Evolutionary conservation across 2,329 filamentous ascomycete genomes (phyloP), one percentile per base, ranked within the genome.

Genomic region (Raffaelea ambrosiae): DNA sequence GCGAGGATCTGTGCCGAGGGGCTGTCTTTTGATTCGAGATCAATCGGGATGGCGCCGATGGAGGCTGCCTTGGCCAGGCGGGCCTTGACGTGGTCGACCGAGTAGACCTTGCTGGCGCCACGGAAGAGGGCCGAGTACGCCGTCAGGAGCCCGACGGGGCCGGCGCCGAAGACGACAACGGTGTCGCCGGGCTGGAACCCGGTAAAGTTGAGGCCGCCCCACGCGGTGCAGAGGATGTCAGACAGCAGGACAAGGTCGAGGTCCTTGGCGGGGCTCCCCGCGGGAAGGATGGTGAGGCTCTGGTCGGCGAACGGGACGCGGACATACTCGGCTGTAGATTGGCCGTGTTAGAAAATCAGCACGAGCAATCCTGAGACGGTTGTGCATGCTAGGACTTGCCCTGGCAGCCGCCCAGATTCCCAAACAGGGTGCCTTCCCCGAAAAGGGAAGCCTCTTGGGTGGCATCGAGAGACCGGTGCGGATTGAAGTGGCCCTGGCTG

Each of bases 201-300:
- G 9, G 64, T 58, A 50, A 59, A 59, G 16, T 58, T 55, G 5
- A 70, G 49, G 3, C 59, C 64, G 40, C 57, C 52, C 66, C 67
- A 71, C 5, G 58, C 66, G 1, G 65, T 68, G 14, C 59, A 52
- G 51, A 67, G 67, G 41, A 69, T 66, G 48, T 69, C 66, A 3
- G 58, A 54, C 4, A 64, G 14, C 13, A 58, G 51, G 3, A 63
- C 42, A 26, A 58, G 61, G 43, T 63, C 51, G 21, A 48, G 45
- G 49, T 57, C 54, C 1, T n/a, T n/a, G n/a, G n/a, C n/a, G n/a
- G n/a, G n/a, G n/a, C n/a, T n/a, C n/a, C n/a, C n/a, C n/a, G n/a
- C n/a, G n/a, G n/a, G n/a, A n/a, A n/a, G n/a, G n/a, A n/a, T n/a
- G n/a, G n/a, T n/a, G n/a, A n/a, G n/a, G n/a, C n/a, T n/a, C n/a